phyloP scores from a whole-genome alignment of 805 yeast species.

The Ogataea degrootiae region DNA sequence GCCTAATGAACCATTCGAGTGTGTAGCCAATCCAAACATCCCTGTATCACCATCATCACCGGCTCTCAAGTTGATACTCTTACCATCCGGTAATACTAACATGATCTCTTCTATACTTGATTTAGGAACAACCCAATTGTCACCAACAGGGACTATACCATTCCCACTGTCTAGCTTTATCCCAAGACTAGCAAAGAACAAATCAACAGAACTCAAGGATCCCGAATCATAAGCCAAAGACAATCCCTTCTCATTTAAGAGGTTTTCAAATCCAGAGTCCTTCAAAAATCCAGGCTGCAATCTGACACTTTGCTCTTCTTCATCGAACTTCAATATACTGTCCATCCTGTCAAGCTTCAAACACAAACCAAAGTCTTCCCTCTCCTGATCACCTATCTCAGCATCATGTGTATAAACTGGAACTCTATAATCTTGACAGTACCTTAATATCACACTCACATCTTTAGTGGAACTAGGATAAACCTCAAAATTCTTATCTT shows the following conservation, averaged over 20 bases:
- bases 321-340: slow-evolving; percentile 3
- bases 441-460: slow-evolving; percentile 17
- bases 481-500: slow-evolving; percentile 13
- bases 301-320: not conserved
- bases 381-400: not conserved
- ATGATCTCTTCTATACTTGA: slow-evolving; percentile 11
- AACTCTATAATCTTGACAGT: slow-evolving; percentile 24
- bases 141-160: slow-evolving; percentile 7
- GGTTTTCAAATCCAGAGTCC: not conserved
- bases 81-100: slow-evolving; percentile 28
- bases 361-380: slow-evolving; percentile 7
- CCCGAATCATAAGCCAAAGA: not conserved
- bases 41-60: slow-evolving; percentile 1
- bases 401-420: slow-evolving; percentile 17
- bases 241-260: slow-evolving; percentile 1
- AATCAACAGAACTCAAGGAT: slow-evolving; percentile 11
- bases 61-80: slow-evolving; percentile 3
- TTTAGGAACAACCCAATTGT: slow-evolving; percentile 5
- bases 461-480: slow-evolving; percentile 21
- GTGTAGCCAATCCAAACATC: slow-evolving; percentile 11
- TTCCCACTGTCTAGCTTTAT: slow-evolving; percentile 3
- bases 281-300: slow-evolving; percentile 7
- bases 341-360: slow-evolving; percentile 13
- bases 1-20: slow-evolving; percentile 11
- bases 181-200: slow-evolving; percentile 18